Evolutionary conservation across 1,139 yeast species (phyloP).

Genomic region (Nakaseomyces sp.): DNA sequence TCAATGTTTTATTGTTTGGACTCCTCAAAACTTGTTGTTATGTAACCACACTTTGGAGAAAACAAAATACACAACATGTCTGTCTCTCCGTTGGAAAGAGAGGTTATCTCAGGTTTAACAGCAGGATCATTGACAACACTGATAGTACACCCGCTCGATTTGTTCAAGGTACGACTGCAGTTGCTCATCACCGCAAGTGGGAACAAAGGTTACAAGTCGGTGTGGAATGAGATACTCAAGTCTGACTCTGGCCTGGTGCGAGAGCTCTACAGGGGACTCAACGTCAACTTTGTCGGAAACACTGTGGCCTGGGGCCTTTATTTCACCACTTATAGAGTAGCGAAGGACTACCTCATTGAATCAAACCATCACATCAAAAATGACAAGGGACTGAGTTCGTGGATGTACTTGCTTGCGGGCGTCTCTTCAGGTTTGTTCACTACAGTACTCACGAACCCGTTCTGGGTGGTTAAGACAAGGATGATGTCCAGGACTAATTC

Average conservation of each 20-base stretch:
- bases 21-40: too few relatives aligned
- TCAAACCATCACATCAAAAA: slow-evolving; percentile 9
- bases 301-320: slow-evolving; percentile 84
- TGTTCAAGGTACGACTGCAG: slow-evolving; percentile 75
- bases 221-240: slow-evolving; percentile 1
- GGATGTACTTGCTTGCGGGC: slow-evolving; percentile 42
- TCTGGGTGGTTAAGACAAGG: slow-evolving; percentile 94
- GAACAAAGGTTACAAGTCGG: slow-evolving; percentile 1
- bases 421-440: slow-evolving; percentile 68
- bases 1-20: too few relatives aligned
- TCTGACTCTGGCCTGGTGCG: slow-evolving; percentile 14
- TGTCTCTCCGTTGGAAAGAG: slow-evolving; percentile 35
- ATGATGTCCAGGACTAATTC: slow-evolving; percentile 54
- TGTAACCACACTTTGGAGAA: too few relatives aligned
- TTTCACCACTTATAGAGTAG: slow-evolving; percentile 60
- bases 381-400: slow-evolving; percentile 23
- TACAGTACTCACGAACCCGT: slow-evolving; percentile 73
- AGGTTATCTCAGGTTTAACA: slow-evolving; percentile 62
- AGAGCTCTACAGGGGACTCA: slow-evolving; percentile 65
- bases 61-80: background rate
- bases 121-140: slow-evolving; percentile 81
- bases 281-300: slow-evolving; percentile 75
- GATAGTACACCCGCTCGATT: slow-evolving; percentile 80
- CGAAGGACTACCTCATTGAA: slow-evolving; percentile 34
- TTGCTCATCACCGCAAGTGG: slow-evolving; percentile 24